These are phyloP conservation scores for Durusdinium trenchii DNA, from an alignment of 73 alveolate species.

Conservation along the genomic window DNA sequence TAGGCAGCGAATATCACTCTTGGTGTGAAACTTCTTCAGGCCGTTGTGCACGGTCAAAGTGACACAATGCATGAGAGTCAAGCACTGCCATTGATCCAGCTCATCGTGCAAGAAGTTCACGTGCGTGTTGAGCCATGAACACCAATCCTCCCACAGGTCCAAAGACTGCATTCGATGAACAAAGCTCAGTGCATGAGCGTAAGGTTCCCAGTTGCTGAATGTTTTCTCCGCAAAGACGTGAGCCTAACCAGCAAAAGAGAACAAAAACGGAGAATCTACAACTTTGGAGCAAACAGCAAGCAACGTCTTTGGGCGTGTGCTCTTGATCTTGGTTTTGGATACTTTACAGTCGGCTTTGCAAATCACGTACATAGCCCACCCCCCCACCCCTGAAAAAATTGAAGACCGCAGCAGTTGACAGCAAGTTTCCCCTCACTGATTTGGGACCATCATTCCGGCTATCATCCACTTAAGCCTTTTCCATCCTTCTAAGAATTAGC, in stretches of 20 bases:
- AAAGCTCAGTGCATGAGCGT: slow-evolving; percentile 32
- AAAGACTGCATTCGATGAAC: slow-evolving; percentile 19
- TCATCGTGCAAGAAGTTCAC: slow-evolving; percentile 5
- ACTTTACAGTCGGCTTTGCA: no score
- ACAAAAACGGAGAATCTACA: background rate
- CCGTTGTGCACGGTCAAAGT: slow-evolving; percentile 33
- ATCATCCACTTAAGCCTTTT: no score
- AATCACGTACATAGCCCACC: no score
- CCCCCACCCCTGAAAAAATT: no score
- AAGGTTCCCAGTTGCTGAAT: slow-evolving; percentile 29
- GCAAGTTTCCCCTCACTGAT: no score
- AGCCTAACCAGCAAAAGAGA: background rate
- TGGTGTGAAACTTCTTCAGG: background rate
- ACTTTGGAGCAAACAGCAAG: no score
- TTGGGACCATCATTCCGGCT: no score
- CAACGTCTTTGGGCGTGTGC: no score
- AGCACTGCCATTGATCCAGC: slow-evolving; percentile 38
- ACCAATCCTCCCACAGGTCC: background rate
- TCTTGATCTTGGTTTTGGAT: no score
- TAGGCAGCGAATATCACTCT: background rate
- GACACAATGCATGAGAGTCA: slow-evolving; percentile 4
- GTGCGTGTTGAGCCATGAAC: slow-evolving; percentile 5
- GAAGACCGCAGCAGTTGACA: no score
- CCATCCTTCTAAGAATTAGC: no score
- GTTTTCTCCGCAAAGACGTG: slow-evolving; percentile 58